Evolutionary conservation across 78 protist genomes (phyloP).

Genomic region (Paratrimastix pyriformis): DNA sequence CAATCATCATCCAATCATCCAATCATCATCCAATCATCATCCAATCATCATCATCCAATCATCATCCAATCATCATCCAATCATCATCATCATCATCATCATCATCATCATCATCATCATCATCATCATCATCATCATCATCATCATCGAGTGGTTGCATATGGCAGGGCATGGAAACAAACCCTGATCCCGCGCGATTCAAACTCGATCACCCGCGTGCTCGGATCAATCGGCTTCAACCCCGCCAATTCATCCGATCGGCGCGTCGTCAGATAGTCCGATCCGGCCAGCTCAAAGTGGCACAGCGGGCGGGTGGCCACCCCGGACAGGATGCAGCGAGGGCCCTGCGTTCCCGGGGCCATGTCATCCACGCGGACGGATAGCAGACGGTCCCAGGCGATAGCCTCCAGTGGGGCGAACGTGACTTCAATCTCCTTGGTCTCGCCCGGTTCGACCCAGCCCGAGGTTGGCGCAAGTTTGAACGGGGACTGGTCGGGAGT

Average conservation of each 20-base stretch:
- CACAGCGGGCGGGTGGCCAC: slow-evolving; percentile 34
- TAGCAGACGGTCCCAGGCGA: background rate
- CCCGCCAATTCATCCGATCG: slow-evolving; percentile 33
- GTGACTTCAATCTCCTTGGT: background rate
- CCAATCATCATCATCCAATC: too few relatives aligned
- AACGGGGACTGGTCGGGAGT: too few relatives aligned
- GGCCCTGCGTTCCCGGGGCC: background rate
- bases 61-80: too few relatives aligned
- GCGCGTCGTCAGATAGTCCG: slow-evolving; percentile 41
- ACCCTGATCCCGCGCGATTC: slow-evolving; percentile 36
- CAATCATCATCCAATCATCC: too few relatives aligned
- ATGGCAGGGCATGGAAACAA: too few relatives aligned
- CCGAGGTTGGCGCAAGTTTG: background rate
- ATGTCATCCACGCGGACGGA: background rate
- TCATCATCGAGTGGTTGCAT: too few relatives aligned
- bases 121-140: too few relatives aligned
- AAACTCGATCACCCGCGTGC: slow-evolving; percentile 50
- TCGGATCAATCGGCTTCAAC: slow-evolving; percentile 36
- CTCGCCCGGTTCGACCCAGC: background rate
- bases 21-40: too few relatives aligned
- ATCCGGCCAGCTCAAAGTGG: slow-evolving; percentile 52
- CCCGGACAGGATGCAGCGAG: background rate
- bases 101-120: too few relatives aligned
- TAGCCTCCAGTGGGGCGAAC: background rate
- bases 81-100: too few relatives aligned